These are phyloP conservation scores for Anacardium occidentale DNA, from an alignment of 345 rosid species.

Conservation along the genomic window DNA sequence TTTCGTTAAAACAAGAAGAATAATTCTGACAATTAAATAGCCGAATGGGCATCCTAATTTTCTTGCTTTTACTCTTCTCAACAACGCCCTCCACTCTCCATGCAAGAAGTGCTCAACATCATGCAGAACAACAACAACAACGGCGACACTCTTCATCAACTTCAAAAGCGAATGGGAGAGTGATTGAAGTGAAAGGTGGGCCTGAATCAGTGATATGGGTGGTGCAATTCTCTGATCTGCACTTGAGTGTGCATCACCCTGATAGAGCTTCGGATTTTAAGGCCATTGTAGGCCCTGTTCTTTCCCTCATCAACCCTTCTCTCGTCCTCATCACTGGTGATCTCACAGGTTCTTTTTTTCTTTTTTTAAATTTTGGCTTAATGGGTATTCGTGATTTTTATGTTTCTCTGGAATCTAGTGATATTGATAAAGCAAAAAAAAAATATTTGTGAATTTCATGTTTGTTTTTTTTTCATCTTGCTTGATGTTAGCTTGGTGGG, in stretches of 20 bases:
- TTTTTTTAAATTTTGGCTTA: neutral
- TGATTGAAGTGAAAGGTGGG: constrained; percentile 54
- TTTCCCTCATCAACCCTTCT: constrained; percentile 75
- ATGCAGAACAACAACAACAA: neutral
- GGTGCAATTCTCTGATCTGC: constrained; percentile 98
- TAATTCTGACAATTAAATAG: neutral
- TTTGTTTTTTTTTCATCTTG: neutral
- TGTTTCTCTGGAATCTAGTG: neutral
- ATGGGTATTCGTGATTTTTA: neutral
- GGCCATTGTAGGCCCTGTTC: constrained; percentile 55
- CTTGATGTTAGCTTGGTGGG: neutral
- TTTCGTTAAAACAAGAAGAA: too few relatives aligned
- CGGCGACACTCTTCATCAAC: neutral
- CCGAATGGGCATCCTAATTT: neutral
- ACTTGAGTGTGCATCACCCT: constrained; percentile 92
- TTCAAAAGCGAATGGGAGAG: constrained; percentile 26
- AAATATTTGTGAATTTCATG: too few relatives aligned
- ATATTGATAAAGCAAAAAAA: neutral
- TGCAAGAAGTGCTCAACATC: neutral
- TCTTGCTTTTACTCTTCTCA: constrained; percentile 12
- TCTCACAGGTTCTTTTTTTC: constrained; percentile 62
- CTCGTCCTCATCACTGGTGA: constrained; percentile 92
- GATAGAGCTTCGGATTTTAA: constrained; percentile 74
- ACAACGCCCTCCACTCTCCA: neutral
- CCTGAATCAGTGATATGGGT: constrained; percentile 79